A percentile compares a stretch with the other conserved stretches of the same genome.
phyloP scores from a whole-genome alignment of 2,329 filamentous ascomycete species.

The Xylaria sp. region DNA sequence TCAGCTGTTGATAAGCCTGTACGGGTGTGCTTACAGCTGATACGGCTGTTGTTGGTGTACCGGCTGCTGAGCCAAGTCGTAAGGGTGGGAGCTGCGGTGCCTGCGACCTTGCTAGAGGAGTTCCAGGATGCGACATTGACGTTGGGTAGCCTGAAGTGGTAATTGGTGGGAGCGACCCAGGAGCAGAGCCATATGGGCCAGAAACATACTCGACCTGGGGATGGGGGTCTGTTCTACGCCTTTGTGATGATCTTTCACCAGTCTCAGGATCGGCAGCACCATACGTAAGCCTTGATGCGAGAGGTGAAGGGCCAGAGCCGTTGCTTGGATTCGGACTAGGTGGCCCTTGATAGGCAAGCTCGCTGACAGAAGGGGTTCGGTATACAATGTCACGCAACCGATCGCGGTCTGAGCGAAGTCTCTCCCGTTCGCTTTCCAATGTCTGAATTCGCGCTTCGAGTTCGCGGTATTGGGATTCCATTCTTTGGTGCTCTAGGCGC shows the following conservation, averaged over 20 bases:
- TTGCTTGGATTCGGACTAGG: slow-evolving; percentile 54
- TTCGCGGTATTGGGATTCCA: slow-evolving; percentile 73
- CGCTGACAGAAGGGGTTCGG: slow-evolving; percentile 62
- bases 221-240: slow-evolving; percentile 57
- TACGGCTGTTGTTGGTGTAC: slow-evolving; percentile 32
- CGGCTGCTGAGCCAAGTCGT: slow-evolving; percentile 50
- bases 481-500: slow-evolving; percentile 67
- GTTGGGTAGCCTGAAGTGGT: slow-evolving; percentile 45
- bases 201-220: slow-evolving; percentile 51
- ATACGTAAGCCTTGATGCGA: slow-evolving; percentile 39
- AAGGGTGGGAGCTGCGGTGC: slow-evolving; percentile 56
- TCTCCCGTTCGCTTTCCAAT: slow-evolving; percentile 68
- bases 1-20: slow-evolving; percentile 39
- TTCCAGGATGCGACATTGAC: slow-evolving; percentile 42
- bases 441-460: slow-evolving; percentile 60
- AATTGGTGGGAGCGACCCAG: slow-evolving; percentile 50
- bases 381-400: slow-evolving; percentile 70
- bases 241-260: slow-evolving; percentile 53
- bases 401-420: slow-evolving; percentile 75
- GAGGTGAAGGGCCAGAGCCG: slow-evolving; percentile 35
- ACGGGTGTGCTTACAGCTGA: slow-evolving; percentile 34
- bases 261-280: slow-evolving; percentile 49
- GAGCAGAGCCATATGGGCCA: slow-evolving; percentile 47
- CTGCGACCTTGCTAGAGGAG: slow-evolving; percentile 37
- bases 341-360: slow-evolving; percentile 57